These are phyloP conservation scores for Nadsonia fulvescens DNA, from an alignment of 805 yeast species.

Conservation along the genomic window DNA sequence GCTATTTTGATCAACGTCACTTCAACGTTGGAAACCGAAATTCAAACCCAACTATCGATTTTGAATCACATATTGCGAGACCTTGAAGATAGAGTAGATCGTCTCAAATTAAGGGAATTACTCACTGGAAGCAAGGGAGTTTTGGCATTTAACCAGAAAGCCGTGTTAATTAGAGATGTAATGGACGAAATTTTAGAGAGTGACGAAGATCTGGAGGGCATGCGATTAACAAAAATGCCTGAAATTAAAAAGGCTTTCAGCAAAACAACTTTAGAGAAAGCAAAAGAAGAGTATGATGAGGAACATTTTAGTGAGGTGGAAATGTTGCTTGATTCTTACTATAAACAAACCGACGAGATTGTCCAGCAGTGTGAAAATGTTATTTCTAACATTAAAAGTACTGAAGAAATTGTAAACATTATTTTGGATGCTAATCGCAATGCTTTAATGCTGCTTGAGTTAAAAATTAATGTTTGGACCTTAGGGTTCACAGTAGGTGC, in stretches of 20 bases:
- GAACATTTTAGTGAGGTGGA: constrained; percentile 79
- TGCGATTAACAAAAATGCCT: too few relatives aligned
- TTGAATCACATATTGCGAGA: constrained; percentile 52
- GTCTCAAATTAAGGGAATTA: constrained; percentile 55
- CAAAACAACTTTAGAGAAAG: too few relatives aligned
- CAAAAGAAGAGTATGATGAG: too few relatives aligned
- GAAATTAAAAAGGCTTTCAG: too few relatives aligned
- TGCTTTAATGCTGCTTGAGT: constrained; percentile 73
- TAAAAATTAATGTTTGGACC: constrained; percentile 68
- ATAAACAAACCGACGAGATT: constrained; percentile 79
- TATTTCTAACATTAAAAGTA: constrained; percentile 68
- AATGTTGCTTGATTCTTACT: constrained; percentile 75
- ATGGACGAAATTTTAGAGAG: constrained; percentile 70
- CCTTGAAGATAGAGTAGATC: constrained; percentile 62
- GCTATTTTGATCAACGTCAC: constrained; percentile 66
- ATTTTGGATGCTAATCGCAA: constrained; percentile 87
- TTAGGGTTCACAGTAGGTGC: constrained; percentile 67
- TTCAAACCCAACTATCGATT: constrained; percentile 34
- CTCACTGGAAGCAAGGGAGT: constrained; percentile 56
- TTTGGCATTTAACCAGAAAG: constrained; percentile 56
- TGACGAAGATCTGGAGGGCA: too few relatives aligned
- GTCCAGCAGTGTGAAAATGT: constrained; percentile 75
- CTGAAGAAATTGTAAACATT: constrained; percentile 89
- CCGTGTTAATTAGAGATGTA: constrained; percentile 58
- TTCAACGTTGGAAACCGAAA: constrained; percentile 61